These are phyloP conservation scores for Barnettozyma vustinii DNA, from an alignment of 805 yeast genomes.

Conservation along the genomic window DNA sequence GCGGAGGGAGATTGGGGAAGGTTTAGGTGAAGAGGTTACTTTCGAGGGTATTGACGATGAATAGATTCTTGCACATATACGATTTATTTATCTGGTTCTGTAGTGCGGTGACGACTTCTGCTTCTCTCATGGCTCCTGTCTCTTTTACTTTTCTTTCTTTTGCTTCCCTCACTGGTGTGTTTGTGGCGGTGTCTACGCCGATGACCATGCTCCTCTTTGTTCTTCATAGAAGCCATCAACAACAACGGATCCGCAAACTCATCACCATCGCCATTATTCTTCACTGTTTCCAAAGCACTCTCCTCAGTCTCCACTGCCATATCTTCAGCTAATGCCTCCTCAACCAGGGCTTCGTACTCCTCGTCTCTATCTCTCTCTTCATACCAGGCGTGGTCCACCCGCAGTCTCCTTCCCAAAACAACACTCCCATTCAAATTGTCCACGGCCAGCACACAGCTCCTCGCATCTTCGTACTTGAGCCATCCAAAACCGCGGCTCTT, in stretches of 20 bases:
- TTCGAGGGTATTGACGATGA: slow-evolving; percentile 18
- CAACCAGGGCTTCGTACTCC: slow-evolving; percentile 38
- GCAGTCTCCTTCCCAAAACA: slow-evolving; percentile 43
- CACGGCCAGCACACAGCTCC: slow-evolving; percentile 77
- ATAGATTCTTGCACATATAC: background rate
- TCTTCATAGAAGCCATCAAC: slow-evolving; percentile 14
- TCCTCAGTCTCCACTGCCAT: slow-evolving; percentile 13
- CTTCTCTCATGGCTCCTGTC: background rate
- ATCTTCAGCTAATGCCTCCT: slow-evolving; percentile 29
- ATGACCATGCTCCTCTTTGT: background rate
- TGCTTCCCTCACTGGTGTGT: slow-evolving; percentile 1
- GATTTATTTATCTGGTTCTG: background rate
- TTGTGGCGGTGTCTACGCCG: slow-evolving; percentile 1
- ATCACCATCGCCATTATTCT: slow-evolving; percentile 3
- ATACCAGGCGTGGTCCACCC: slow-evolving; percentile 71
- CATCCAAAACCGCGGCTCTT: slow-evolving; percentile 73
- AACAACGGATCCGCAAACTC: slow-evolving; percentile 24
- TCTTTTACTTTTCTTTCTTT: background rate
- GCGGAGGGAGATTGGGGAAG: slow-evolving; percentile 41
- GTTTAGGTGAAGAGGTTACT: slow-evolving; percentile 22
- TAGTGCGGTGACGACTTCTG: background rate
- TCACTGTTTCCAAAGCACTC: background rate
- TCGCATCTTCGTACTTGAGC: slow-evolving; percentile 75
- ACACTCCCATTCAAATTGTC: slow-evolving; percentile 77
- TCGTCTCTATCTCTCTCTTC: slow-evolving; percentile 47